phyloP scores from a whole-genome alignment of 1,284 basidiomycete genomes.

The Puccinia novopanici region DNA sequence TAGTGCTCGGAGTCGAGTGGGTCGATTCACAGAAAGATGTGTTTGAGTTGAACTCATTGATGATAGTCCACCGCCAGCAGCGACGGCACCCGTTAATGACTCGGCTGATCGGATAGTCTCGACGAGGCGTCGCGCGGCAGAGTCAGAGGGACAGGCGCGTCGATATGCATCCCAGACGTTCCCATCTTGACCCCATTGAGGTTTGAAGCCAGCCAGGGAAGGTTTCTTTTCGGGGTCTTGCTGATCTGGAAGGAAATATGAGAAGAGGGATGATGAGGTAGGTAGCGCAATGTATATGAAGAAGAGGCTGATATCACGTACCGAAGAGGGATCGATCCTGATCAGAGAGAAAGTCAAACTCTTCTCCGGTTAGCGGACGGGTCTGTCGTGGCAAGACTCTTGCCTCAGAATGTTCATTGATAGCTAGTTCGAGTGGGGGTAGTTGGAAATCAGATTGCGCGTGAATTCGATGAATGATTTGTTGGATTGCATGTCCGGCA shows the following conservation, averaged over 20 bases:
- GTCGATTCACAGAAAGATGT: conserved; percentile 57
- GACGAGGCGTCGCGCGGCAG: conserved; percentile 77
- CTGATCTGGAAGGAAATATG: conserved; percentile 58
- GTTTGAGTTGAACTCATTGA: conserved; percentile 60
- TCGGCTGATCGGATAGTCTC: conserved; percentile 66
- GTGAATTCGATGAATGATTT: conserved; percentile 37
- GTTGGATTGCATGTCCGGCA: conserved; percentile 66
- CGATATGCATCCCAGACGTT: conserved; percentile 88
- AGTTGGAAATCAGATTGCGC: conserved; percentile 35
- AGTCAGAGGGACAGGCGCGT: conserved; percentile 78
- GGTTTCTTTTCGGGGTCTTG: conserved; percentile 51
- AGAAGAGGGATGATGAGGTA: conserved; percentile 15
- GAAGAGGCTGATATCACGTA: background rate
- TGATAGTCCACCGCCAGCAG: conserved; percentile 56
- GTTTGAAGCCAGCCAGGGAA: no score
- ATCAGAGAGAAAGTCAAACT: conserved; percentile 39
- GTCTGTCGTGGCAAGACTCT: conserved; percentile 68
- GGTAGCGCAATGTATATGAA: background rate
- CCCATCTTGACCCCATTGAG: no score
- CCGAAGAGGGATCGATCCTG: no score
- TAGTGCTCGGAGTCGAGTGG: conserved; percentile 60
- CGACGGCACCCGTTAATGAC: conserved; percentile 39
- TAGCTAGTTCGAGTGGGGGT: conserved; percentile 73
- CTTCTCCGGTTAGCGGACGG: conserved; percentile 65
- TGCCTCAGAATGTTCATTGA: conserved; percentile 88